Evolutionary conservation across 1,284 basidiomycete genomes (phyloP).

Genomic region (Flammula alnicola): DNA sequence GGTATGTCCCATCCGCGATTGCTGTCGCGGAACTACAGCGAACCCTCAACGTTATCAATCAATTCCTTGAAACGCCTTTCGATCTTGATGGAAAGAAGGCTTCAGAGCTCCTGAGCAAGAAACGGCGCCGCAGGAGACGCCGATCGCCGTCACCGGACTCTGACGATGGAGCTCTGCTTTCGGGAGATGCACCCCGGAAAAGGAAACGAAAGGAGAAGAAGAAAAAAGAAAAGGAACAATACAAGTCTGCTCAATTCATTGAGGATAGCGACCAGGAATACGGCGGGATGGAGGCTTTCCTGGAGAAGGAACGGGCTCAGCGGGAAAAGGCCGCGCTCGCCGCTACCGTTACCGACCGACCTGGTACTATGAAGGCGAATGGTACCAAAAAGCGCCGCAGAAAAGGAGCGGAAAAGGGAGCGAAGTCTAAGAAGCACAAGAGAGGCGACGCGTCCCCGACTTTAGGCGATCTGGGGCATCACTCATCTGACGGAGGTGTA

Average conservation of each 20-base stretch:
- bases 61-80: constrained; percentile 76
- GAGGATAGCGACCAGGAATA: constrained; percentile 86
- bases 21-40: constrained; percentile 65
- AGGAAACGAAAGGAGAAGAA: constrained; percentile 60
- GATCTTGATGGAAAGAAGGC: constrained; percentile 78
- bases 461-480: neutral
- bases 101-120: constrained; percentile 64
- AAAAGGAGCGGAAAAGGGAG: constrained; percentile 35
- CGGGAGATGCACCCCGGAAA: constrained; percentile 47
- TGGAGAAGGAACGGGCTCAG: constrained; percentile 68
- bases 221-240: constrained; percentile 74
- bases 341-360: constrained; percentile 37
- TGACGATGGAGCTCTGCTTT: constrained; percentile 43
- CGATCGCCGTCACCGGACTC: constrained; percentile 51
- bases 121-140: constrained; percentile 53
- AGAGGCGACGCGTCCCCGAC: constrained; percentile 2
- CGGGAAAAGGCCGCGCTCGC: constrained; percentile 49
- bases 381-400: constrained; percentile 73
- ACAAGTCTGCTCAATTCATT: constrained; percentile 90
- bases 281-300: constrained; percentile 78
- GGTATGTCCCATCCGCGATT: constrained; percentile 77
- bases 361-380: constrained; percentile 61
- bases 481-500: constrained; percentile 5
- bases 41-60: constrained; percentile 71
- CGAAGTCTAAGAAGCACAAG: constrained; percentile 33